phyloP scores from a whole-genome alignment of 495 filamentous ascomycete species.

The Choiromyces venosus region DNA sequence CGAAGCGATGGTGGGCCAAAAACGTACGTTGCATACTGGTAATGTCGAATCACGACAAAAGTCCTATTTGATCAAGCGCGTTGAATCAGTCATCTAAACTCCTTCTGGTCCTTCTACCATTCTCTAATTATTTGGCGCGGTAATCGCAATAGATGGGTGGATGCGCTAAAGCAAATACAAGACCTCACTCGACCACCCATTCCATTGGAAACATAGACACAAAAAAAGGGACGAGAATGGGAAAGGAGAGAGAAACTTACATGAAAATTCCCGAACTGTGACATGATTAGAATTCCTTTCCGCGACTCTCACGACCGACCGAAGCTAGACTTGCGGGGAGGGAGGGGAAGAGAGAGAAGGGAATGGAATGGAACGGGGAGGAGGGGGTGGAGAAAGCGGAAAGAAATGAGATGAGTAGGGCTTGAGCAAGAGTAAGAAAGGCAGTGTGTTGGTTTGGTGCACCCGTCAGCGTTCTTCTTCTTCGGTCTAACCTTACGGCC shows the following conservation, averaged over 20 bases:
- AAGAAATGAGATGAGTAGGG: conserved; percentile 3
- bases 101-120: neutral
- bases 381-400: neutral
- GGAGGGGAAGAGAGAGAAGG: conserved; percentile 12
- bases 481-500: neutral
- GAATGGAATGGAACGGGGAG: conserved; percentile 17
- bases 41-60: conserved; percentile 96
- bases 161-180: neutral
- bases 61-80: conserved; percentile 52
- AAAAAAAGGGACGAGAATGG: neutral
- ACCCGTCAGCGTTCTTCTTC: conserved; percentile 1
- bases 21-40: conserved; percentile 91
- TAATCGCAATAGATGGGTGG: neutral
- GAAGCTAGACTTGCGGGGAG: conserved; percentile 17
- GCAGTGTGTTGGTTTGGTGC: neutral
- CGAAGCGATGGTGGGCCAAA: conserved; percentile 16
- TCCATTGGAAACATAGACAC: conserved; percentile 10
- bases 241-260: conserved; percentile 52
- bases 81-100: conserved; percentile 4
- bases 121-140: neutral
- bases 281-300: conserved; percentile 38
- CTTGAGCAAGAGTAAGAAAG: neutral
- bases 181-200: conserved; percentile 11
- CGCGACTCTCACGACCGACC: conserved; percentile 24
- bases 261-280: conserved; percentile 85